A percentile compares a stretch with the other conserved stretches of the same genome.
These are phyloP conservation scores for Mycosphaerella sp. DNA, from an alignment of 2,329 filamentous ascomycete species.

Conservation along the genomic window DNA sequence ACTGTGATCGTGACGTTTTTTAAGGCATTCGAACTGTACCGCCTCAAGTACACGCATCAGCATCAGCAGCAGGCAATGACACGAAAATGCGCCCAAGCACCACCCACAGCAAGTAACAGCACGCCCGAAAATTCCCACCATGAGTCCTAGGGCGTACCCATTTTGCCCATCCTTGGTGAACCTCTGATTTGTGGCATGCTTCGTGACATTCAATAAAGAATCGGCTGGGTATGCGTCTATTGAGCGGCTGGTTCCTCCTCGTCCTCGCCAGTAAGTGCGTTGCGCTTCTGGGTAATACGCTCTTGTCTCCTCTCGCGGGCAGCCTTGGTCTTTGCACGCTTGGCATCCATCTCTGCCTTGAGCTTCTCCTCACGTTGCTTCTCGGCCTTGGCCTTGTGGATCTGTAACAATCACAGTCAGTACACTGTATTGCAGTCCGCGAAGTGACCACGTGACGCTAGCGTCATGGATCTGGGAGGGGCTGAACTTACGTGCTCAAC, in stretches of 20 bases:
- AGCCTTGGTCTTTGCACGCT: conserved; percentile 99
- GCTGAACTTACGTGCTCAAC: conserved; percentile 91
- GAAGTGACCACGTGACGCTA: conserved; percentile 27
- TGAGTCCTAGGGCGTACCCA: conserved; percentile 22
- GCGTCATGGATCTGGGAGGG: conserved; percentile 29
- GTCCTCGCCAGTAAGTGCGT: conserved; percentile 69
- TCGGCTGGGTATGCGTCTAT: conserved; percentile 18
- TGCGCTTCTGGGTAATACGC: conserved; percentile 85
- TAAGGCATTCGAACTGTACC: conserved; percentile 21
- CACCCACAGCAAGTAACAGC: conserved; percentile 23
- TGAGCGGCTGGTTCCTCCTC: conserved; percentile 33
- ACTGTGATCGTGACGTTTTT: conserved; percentile 15
- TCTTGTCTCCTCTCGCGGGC: conserved; percentile 97
- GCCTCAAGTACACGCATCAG: conserved; percentile 23
- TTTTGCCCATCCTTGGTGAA: conserved; percentile 24
- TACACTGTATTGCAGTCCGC: conserved; percentile 7
- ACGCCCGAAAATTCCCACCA: conserved; percentile 25
- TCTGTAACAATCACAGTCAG: conserved; percentile 51
- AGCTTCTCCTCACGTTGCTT: conserved; percentile 90
- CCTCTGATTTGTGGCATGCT: conserved; percentile 20
- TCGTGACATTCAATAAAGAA: conserved; percentile 17
- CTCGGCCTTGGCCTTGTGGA: conserved; percentile 99
- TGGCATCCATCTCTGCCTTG: conserved; percentile 99
- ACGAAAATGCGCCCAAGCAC: conserved; percentile 22
- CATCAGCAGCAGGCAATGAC: conserved; percentile 11